Base-by-base conservation (phyloP, 768 basidiomycete species). In the Tylopilus rubrobrunneus region DNA sequence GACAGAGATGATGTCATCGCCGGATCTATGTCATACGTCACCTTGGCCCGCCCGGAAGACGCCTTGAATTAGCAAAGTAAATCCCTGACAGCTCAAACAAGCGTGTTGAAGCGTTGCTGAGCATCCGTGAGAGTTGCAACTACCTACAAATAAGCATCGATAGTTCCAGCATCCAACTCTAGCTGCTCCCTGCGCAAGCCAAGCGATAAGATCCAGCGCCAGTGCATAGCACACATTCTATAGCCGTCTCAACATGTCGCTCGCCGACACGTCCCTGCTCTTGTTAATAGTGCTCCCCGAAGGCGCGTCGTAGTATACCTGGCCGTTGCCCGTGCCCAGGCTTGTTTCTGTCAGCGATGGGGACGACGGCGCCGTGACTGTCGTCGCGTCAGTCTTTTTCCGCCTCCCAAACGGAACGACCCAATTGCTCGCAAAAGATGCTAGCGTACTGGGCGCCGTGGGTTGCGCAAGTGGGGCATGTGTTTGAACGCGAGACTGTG, bases 361-460 rank as follows among this genome's bases (percentile, higher is more conserved):
- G 7, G 56, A 56, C 62, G 15, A 17, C 4, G 55, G 37, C 27
- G 47, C 7, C 6, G 47, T 39, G 31, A 57, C 45, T 8, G 39
- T n/a, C 7, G 25, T 12, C 63, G 55, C 45, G 25, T 56, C 60
- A 17, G 52, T 47, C 46, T 57, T 66, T 65, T 78, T 84, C 67
- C 76, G 80, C 48, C 82, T 74, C 29, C 83, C 83, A 63, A 87
- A 86, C 2, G 82, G 69, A 49, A 82, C 78, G 1, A 84, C 85
- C 82, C 81, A 86, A 66, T 78, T 86, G 45, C 74, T 83, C 5
- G 84, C 84, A 45, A 85, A 70, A 54, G 71, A 81, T 11, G 82
- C 81, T 19, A 85, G 63, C 11, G 84, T 77, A 37, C 77, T 76
- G 12, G 78, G 75, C 6, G 82, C 76, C 5, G 77, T 78, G 40